Conservation (phyloP, 2,329 filamentous ascomycete genomes). For the Verticillium zaregamsianum region DNA sequence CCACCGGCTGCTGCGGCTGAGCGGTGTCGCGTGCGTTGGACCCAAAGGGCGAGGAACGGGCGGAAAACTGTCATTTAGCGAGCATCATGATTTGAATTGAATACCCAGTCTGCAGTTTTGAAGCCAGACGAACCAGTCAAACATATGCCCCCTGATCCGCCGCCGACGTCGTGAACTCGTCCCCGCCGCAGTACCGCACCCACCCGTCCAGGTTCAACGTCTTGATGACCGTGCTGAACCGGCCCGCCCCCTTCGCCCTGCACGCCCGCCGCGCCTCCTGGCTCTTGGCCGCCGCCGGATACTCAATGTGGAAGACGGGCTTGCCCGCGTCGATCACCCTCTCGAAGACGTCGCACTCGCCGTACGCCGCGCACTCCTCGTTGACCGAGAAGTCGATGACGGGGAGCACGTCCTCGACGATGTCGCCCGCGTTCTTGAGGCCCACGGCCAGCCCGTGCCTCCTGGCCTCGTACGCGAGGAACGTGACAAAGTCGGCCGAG, state of each 20-base stretch:
- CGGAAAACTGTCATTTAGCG: background rate
- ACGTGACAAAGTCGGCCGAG: slow-evolving; percentile 55
- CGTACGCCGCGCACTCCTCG: slow-evolving; percentile 61
- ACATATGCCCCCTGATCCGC: background rate
- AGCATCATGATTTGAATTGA: background rate
- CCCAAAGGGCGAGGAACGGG: too few species aligned
- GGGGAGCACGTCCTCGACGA: slow-evolving; percentile 44
- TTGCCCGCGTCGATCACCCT: slow-evolving; percentile 57
- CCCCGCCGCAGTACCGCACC: slow-evolving; percentile 51
- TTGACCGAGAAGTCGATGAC: slow-evolving; percentile 64
- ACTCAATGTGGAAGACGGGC: slow-evolving; percentile 72
- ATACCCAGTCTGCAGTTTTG: background rate
- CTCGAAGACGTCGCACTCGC: slow-evolving; percentile 54
- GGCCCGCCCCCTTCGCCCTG: slow-evolving; percentile 34
- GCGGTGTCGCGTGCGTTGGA: background rate
- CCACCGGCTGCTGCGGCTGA: slow-evolving; percentile 43
- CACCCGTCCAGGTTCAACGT: slow-evolving; percentile 60
- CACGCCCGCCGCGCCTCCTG: slow-evolving; percentile 37
- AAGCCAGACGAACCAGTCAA: background rate
- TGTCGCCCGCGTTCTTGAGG: slow-evolving; percentile 63
- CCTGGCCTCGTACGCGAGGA: slow-evolving; percentile 51
- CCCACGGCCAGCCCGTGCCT: slow-evolving; percentile 55
- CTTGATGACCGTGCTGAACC: slow-evolving; percentile 63
- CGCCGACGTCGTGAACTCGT: background rate
- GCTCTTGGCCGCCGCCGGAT: slow-evolving; percentile 46